Evolutionary conservation across 306 rosid genomes (phyloP).

Genomic region (Biancaea sappan): DNA sequence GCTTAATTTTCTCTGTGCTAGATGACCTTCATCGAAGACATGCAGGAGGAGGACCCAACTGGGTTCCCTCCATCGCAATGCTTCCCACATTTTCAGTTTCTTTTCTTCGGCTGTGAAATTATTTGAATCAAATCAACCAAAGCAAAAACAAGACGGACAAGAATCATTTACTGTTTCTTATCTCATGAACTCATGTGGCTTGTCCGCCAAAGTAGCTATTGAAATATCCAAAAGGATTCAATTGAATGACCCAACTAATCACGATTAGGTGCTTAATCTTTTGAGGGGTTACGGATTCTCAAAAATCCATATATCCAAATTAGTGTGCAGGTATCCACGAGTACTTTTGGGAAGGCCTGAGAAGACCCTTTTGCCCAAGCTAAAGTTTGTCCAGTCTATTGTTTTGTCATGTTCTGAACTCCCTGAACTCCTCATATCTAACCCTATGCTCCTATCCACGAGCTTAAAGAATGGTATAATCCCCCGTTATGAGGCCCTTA

Average conservation of each 20-base stretch:
- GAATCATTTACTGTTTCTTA: conserved; percentile 28
- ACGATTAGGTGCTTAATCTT: conserved; percentile 30
- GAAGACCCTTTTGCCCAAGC: conserved; percentile 40
- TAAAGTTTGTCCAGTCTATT: conserved; percentile 32
- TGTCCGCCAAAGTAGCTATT: conserved; percentile 36
- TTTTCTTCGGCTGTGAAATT: background rate
- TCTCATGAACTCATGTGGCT: conserved; percentile 39
- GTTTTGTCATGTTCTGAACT: conserved; percentile 35
- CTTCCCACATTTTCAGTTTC: background rate
- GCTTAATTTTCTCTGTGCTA: background rate
- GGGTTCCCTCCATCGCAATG: background rate
- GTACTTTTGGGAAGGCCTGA: conserved; percentile 32
- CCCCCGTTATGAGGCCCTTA: conserved; percentile 22
- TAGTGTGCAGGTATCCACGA: background rate
- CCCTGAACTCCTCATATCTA: background rate
- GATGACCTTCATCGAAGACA: background rate
- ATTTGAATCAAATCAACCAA: background rate
- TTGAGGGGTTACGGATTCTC: conserved; percentile 32
- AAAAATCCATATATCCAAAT: conserved; percentile 24
- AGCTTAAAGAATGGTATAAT: conserved; percentile 37
- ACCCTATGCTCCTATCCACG: background rate
- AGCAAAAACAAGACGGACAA: background rate
- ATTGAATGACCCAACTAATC: background rate
- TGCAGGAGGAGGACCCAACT: background rate
- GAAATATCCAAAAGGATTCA: background rate